These are phyloP conservation scores for Fraxinus nigra DNA, from an alignment of 305 asterid genomes.

Conservation along the genomic window DNA sequence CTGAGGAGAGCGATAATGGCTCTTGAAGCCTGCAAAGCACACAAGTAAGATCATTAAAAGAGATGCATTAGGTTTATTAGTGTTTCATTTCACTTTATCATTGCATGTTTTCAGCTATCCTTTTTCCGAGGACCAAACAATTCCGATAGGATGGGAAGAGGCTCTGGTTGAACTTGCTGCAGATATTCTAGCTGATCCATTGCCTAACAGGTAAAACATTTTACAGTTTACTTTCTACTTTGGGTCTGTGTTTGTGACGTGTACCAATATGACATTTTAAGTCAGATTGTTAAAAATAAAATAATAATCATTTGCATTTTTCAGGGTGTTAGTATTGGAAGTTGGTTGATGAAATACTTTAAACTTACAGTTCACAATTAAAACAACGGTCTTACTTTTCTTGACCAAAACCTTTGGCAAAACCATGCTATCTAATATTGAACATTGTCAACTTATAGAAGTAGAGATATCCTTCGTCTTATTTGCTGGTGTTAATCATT, in stretches of 20 bases:
- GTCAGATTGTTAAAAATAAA: background rate
- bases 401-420: background rate
- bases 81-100: conserved; percentile 1
- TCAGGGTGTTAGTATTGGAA: background rate
- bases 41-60: conserved; percentile 47
- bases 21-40: conserved; percentile 91
- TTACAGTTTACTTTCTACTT: background rate
- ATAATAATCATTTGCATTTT: background rate
- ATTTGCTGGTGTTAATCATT: background rate
- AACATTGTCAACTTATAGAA: background rate
- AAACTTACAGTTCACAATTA: background rate
- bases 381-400: background rate
- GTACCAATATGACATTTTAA: background rate
- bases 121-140: conserved; percentile 77
- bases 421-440: background rate
- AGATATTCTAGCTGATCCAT: conserved; percentile 65
- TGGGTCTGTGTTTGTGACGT: background rate
- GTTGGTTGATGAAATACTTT: background rate
- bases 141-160: conserved; percentile 85
- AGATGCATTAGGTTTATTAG: conserved; percentile 10
- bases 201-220: conserved; percentile 50
- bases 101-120: conserved; percentile 57
- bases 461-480: background rate
- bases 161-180: conserved; percentile 61
- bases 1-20: conserved; percentile 84